Evolutionary conservation across 202 grass and related monocot genomes (phyloP).

Genomic region (Musa balbisiana): DNA sequence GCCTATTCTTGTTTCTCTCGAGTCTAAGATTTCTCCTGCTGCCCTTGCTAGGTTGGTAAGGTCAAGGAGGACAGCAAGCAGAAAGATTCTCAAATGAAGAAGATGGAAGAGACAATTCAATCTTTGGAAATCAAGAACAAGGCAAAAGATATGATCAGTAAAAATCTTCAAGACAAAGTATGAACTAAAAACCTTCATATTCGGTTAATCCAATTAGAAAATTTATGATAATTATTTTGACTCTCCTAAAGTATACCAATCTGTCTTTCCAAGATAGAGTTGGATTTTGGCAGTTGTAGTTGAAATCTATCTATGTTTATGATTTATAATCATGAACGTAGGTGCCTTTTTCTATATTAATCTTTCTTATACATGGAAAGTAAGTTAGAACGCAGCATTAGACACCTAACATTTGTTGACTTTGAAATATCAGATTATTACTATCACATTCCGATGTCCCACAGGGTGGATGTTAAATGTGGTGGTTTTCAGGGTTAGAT

Average conservation of each 20-base stretch:
- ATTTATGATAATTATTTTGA: neutral
- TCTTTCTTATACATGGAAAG: too few relatives aligned
- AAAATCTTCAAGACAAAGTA: slow-evolving; percentile 90
- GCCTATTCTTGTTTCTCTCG: neutral
- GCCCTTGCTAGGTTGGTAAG: slow-evolving; percentile 57
- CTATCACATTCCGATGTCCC: too few relatives aligned
- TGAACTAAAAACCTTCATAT: neutral
- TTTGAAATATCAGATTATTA: too few relatives aligned
- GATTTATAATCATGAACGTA: too few relatives aligned
- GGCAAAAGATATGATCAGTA: slow-evolving; percentile 63
- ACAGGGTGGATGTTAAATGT: too few relatives aligned
- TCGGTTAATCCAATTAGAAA: neutral
- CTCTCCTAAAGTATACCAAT: neutral
- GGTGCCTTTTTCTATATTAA: too few relatives aligned
- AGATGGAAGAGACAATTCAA: slow-evolving; percentile 70
- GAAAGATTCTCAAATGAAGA: slow-evolving; percentile 78
- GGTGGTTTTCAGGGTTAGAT: too few relatives aligned
- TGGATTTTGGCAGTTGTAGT: too few relatives aligned
- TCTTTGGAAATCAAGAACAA: slow-evolving; percentile 76
- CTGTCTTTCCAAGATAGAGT: too few relatives aligned
- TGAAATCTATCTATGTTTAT: too few relatives aligned
- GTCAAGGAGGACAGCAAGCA: slow-evolving; percentile 72
- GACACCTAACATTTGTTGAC: too few relatives aligned
- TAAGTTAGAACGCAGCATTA: too few relatives aligned
- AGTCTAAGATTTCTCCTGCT: neutral